Conservation (phyloP, 1,284 basidiomycete genomes). For the Moniliella sp. region DNA sequence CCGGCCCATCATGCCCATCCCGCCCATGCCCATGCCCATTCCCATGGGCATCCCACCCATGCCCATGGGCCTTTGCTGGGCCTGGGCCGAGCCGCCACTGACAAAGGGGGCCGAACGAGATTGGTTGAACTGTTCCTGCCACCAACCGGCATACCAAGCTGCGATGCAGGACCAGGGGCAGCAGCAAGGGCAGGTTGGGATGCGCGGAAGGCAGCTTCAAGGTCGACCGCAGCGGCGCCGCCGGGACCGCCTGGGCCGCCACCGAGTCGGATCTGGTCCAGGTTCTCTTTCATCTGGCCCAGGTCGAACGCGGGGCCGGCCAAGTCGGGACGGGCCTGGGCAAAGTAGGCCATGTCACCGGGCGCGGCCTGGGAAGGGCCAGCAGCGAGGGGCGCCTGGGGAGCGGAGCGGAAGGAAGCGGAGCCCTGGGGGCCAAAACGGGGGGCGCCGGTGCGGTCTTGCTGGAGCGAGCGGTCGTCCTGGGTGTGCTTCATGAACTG, state of each 20-base stretch:
- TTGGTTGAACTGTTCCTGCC: conserved; percentile 1
- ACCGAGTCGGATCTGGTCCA: not conserved
- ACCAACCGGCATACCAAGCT: too few species aligned
- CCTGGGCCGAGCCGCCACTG: not conserved
- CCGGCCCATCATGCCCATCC: conserved; percentile 3
- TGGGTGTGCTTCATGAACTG: conserved; percentile 79
- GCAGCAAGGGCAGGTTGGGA: not conserved
- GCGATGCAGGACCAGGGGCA: not conserved
- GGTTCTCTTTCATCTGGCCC: not conserved
- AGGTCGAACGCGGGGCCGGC: not conserved
- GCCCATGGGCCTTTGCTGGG: conserved; percentile 5
- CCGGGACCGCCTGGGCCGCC: not conserved
- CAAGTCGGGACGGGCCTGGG: too few species aligned
- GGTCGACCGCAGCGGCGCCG: not conserved
- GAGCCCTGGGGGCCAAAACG: too few species aligned
- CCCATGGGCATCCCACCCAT: conserved; percentile 13
- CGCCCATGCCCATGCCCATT: conserved; percentile 8
- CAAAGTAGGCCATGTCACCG: too few species aligned
- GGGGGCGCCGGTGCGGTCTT: too few species aligned
- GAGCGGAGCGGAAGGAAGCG: too few species aligned
- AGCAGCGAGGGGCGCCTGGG: too few species aligned
- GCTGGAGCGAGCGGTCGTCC: conserved; percentile 62
- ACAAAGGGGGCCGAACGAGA: not conserved
- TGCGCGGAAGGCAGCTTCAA: not conserved
- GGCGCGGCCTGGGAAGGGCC: too few species aligned